Evolutionary conservation across 768 basidiomycete species (phyloP).

Genomic region (Hygrophoropsis aurantiaca): DNA sequence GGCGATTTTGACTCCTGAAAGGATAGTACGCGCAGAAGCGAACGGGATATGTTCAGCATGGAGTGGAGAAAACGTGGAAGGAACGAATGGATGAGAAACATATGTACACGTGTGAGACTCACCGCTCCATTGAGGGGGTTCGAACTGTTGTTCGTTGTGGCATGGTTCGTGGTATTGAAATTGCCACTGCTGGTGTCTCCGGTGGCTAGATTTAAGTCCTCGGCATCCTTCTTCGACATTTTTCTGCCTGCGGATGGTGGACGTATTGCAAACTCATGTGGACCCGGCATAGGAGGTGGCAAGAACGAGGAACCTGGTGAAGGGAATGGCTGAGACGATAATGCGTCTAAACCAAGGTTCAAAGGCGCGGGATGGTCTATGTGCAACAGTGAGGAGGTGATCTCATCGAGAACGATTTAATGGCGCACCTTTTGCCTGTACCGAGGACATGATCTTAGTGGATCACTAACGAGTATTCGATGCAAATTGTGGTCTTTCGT

Average conservation of each 20-base stretch:
- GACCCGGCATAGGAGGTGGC: slow-evolving; percentile 63
- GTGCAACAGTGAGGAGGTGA: background rate
- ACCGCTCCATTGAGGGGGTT: slow-evolving; percentile 6
- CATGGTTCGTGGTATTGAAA: slow-evolving; percentile 1
- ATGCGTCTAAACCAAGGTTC: slow-evolving; percentile 32
- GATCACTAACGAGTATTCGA: background rate
- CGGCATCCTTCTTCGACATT: slow-evolving; percentile 23
- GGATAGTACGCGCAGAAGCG: slow-evolving; percentile 22
- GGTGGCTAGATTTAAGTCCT: background rate
- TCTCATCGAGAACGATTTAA: background rate
- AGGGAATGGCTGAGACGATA: slow-evolving; percentile 50
- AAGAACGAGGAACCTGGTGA: slow-evolving; percentile 68
- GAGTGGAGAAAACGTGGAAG: slow-evolving; percentile 23
- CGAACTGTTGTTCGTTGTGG: slow-evolving; percentile 15
- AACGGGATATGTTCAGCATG: slow-evolving; percentile 28
- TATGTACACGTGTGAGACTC: slow-evolving; percentile 20
- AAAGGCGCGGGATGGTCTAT: slow-evolving; percentile 4
- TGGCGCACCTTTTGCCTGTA: slow-evolving; percentile 7
- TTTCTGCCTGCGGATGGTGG: slow-evolving; percentile 33
- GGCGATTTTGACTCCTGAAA: slow-evolving; percentile 21
- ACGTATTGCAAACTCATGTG: slow-evolving; percentile 66
- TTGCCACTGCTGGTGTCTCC: slow-evolving; percentile 1
- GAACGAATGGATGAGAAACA: slow-evolving; percentile 24
- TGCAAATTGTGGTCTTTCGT: background rate
- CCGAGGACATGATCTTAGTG: slow-evolving; percentile 2